Conservation (phyloP, 345 rosid genomes). For the Eucalyptus viminalis region DNA sequence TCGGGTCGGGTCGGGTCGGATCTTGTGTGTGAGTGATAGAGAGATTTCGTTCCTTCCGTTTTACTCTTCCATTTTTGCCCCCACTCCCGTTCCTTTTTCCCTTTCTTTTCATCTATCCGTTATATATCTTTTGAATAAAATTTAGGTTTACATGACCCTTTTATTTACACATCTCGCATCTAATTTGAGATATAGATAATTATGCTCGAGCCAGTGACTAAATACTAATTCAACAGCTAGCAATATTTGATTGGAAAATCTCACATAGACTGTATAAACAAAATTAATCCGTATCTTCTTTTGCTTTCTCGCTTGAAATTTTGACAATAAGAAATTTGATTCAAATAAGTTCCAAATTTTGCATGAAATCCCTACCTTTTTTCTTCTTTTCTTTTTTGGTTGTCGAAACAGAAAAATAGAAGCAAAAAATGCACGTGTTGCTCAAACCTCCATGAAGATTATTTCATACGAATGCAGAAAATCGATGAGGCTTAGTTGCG, state of each 20-base stretch:
- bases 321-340: neutral
- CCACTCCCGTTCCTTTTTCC: neutral
- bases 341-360: neutral
- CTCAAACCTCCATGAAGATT: neutral
- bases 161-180: accelerated
- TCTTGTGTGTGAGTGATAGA: neutral
- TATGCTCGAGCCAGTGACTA: neutral
- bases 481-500: neutral
- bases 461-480: neutral
- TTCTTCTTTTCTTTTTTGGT: neutral
- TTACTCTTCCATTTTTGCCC: neutral
- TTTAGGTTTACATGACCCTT: neutral
- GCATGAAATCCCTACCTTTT: neutral
- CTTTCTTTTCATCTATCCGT: neutral
- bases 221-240: neutral
- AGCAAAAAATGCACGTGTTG: neutral
- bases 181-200: neutral
- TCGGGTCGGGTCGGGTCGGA: neutral
- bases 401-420: neutral
- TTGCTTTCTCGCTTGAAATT: neutral
- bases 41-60: neutral
- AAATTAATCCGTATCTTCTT: neutral
- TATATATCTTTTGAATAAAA: neutral
- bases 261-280: neutral
- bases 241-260: neutral